A percentile compares a stretch with the other conserved stretches of the same genome.
Conservation (phyloP, 2,329 filamentous ascomycete species). For the Chaetomium strumarium region DNA sequence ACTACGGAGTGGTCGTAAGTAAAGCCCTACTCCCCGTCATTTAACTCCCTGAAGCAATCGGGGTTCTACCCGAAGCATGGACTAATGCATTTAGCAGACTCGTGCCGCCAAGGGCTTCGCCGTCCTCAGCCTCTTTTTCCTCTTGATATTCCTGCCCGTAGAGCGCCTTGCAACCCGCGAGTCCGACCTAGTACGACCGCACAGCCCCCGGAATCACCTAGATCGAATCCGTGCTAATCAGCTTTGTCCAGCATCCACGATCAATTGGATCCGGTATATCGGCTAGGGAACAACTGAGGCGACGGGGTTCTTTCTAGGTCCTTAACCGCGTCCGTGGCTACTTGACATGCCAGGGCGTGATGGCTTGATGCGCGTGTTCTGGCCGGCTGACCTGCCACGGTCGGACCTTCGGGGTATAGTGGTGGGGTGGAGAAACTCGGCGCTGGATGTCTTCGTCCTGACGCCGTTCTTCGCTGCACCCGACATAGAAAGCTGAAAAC, state of each 20-base stretch:
- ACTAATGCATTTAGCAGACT: slow-evolving; percentile 46
- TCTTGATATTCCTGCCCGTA: slow-evolving; percentile 76
- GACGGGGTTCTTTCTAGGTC: slow-evolving; percentile 84
- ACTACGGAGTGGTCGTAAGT: slow-evolving; percentile 94
- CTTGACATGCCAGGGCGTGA: slow-evolving; percentile 64
- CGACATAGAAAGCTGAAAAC: no score
- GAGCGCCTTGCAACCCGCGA: slow-evolving; percentile 77
- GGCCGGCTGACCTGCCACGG: slow-evolving; percentile 78
- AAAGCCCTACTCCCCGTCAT: slow-evolving; percentile 18
- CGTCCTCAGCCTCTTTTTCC: slow-evolving; percentile 76
- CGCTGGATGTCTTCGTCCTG: slow-evolving; percentile 83
- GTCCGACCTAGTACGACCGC: slow-evolving; percentile 63
- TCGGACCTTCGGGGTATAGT: slow-evolving; percentile 75
- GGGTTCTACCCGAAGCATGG: slow-evolving; percentile 5
- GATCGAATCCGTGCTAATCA: slow-evolving; percentile 22
- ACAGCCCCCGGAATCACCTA: slow-evolving; percentile 10
- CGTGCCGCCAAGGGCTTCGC: slow-evolving; percentile 81
- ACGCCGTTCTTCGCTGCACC: no score
- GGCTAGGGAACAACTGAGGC: slow-evolving; percentile 87
- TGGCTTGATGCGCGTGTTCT: slow-evolving; percentile 97
- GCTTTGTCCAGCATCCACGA: slow-evolving; percentile 65
- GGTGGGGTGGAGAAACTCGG: slow-evolving; percentile 93
- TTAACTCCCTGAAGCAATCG: background rate
- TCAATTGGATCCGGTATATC: slow-evolving; percentile 75
- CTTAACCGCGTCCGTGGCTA: slow-evolving; percentile 27